Evolutionary conservation across 2,329 filamentous ascomycete species (phyloP).

Genomic region (Torrubiellomyces zombiae): DNA sequence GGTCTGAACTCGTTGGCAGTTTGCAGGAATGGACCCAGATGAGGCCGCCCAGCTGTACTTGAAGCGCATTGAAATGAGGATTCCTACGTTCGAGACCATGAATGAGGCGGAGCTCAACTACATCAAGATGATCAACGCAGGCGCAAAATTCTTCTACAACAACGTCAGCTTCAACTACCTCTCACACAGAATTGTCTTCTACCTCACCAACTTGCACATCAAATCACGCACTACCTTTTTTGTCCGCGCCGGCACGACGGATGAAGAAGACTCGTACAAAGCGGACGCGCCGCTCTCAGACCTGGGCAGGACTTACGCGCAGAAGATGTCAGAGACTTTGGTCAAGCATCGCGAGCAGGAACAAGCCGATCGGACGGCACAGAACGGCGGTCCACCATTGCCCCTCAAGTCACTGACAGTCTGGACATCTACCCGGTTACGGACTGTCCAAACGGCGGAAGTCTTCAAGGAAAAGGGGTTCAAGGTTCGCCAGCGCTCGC

Average conservation of each 20-base stretch:
- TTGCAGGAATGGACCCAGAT: conserved; percentile 78
- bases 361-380: conserved; percentile 48
- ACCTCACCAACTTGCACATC: conserved; percentile 92
- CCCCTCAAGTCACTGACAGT: conserved; percentile 69
- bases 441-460: conserved; percentile 80
- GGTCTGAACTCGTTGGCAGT: conserved; percentile 39
- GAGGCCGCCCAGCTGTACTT: conserved; percentile 89
- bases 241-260: conserved; percentile 68
- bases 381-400: conserved; percentile 44
- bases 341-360: conserved; percentile 73
- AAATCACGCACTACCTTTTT: conserved; percentile 92
- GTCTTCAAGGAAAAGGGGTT: conserved; percentile 66
- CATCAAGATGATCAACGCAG: conserved; percentile 99
- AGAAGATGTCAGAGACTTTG: conserved; percentile 72
- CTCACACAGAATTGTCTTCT: conserved; percentile 94
- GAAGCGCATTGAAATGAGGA: conserved; percentile 74
- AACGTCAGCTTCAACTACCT: conserved; percentile 95
- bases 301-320: conserved; percentile 64
- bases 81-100: conserved; percentile 95
- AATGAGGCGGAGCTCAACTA: conserved; percentile 86
- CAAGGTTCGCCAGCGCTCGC: conserved; percentile 77
- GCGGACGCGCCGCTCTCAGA: conserved; percentile 72
- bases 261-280: conserved; percentile 85
- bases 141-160: conserved; percentile 84
- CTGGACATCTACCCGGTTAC: conserved; percentile 85